Conservation (phyloP, 768 basidiomycete genomes). For the Lactifluus hygrophoroides region DNA sequence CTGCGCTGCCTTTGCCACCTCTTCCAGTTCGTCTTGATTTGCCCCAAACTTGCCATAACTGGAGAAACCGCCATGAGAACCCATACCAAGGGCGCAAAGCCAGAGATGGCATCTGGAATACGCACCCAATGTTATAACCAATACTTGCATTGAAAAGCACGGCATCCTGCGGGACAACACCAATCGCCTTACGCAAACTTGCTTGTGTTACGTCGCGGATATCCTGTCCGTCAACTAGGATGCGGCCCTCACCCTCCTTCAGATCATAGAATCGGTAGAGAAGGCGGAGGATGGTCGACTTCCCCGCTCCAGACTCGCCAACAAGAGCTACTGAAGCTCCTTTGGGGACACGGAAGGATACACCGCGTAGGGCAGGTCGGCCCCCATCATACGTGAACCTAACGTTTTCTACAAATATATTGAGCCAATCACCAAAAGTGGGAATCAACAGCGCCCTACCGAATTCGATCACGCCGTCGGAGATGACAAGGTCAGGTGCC, state of each 20-base stretch:
- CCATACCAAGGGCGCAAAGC: neutral
- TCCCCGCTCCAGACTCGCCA: constrained; percentile 74
- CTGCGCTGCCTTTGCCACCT: constrained; percentile 72
- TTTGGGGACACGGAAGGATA: constrained; percentile 85
- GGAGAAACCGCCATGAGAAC: neutral
- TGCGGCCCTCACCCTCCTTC: constrained; percentile 65
- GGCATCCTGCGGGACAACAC: constrained; percentile 84
- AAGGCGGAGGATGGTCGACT: constrained; percentile 78
- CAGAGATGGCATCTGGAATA: neutral
- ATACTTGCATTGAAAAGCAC: constrained; percentile 67
- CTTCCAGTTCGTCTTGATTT: constrained; percentile 63
- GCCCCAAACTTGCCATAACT: constrained; percentile 75
- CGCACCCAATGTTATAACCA: constrained; percentile 63
- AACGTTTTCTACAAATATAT: constrained; percentile 55
- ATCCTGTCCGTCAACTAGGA: constrained; percentile 79
- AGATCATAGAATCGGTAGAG: constrained; percentile 92
- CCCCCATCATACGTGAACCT: constrained; percentile 77
- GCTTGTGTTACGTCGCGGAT: constrained; percentile 81
- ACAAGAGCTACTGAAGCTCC: constrained; percentile 86
- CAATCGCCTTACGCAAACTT: constrained; percentile 71
- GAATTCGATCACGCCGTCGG: constrained; percentile 80
- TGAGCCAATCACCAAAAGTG: neutral
- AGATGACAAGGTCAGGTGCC: constrained; percentile 63
- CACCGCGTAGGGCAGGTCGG: constrained; percentile 56
- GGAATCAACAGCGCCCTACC: constrained; percentile 37